Conservation (phyloP, 2,329 filamentous ascomycete genomes). For the Calonectria honghensis region DNA sequence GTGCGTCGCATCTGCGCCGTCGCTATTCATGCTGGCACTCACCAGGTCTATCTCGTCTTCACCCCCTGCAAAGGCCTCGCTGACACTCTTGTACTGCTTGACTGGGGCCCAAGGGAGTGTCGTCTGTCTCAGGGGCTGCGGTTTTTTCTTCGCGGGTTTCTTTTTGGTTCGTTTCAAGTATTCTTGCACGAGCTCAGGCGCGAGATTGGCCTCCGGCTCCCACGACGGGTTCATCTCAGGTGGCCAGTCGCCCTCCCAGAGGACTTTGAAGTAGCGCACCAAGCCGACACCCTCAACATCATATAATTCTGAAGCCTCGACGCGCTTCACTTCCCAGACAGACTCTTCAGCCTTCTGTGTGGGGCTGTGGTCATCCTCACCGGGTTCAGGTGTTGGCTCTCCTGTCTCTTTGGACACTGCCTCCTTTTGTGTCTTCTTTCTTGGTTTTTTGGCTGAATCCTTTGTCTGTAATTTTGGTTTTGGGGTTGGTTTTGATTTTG, state of each 20-base stretch:
- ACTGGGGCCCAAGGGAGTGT: constrained; percentile 49
- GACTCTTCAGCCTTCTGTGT: constrained; percentile 48
- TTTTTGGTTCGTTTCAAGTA: constrained; percentile 61
- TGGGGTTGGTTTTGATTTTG: constrained; percentile 5
- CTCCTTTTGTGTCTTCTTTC: constrained; percentile 28
- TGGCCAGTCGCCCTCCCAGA: constrained; percentile 76
- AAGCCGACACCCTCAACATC: constrained; percentile 60
- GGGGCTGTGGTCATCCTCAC: not conserved
- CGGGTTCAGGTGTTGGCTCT: not conserved
- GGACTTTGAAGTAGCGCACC: constrained; percentile 70
- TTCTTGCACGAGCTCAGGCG: constrained; percentile 61
- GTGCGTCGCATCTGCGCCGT: not conserved
- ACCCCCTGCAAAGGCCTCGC: constrained; percentile 55
- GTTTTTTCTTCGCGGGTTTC: constrained; percentile 41
- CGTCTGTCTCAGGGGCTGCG: constrained; percentile 50
- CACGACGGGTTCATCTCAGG: constrained; percentile 74
- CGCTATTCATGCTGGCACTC: not conserved
- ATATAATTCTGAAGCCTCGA: constrained; percentile 65
- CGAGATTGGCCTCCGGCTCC: constrained; percentile 74
- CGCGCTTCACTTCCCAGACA: constrained; percentile 66
- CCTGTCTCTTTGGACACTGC: not conserved
- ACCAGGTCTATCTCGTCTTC: constrained; percentile 31
- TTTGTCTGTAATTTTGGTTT: constrained; percentile 34
- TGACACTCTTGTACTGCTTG: constrained; percentile 55
- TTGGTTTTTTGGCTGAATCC: constrained; percentile 28